A percentile compares a stretch with the other conserved stretches of the same genome.
These are phyloP conservation scores for Tricharina praecox DNA, from an alignment of 495 filamentous ascomycete species.

Conservation along the genomic window DNA sequence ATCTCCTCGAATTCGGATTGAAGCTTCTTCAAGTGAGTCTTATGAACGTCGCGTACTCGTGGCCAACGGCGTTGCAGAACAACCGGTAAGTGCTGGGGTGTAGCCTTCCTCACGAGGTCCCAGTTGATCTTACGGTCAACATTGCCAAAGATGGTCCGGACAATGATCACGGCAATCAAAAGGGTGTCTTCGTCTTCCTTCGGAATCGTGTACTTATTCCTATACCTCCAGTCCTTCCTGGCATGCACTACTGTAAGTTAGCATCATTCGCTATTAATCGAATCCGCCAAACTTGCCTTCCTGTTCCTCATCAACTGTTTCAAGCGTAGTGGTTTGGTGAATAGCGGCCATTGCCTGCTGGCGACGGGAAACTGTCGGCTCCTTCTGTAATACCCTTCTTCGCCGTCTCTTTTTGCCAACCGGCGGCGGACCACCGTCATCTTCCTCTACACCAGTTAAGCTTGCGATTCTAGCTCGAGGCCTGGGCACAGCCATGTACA, in stretches of 20 bases:
- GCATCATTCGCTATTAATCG: background rate
- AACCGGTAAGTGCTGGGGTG: constrained; percentile 42
- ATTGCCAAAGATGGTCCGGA: constrained; percentile 59
- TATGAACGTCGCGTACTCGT: constrained; percentile 39
- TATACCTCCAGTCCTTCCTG: background rate
- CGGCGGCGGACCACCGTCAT: background rate
- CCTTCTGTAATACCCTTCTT: background rate
- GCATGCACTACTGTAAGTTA: background rate
- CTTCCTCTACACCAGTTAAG: background rate
- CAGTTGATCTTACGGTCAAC: constrained; percentile 54
- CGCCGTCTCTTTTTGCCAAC: constrained; percentile 4
- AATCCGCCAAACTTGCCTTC: background rate
- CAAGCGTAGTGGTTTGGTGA: constrained; percentile 12
- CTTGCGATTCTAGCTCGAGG: no score
- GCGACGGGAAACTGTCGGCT: constrained; percentile 13
- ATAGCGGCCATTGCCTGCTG: constrained; percentile 26
- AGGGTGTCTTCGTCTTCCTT: constrained; percentile 31
- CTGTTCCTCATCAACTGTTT: background rate
- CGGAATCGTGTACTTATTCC: constrained; percentile 25
- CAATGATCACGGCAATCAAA: constrained; percentile 53
- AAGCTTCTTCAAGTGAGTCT: constrained; percentile 47
- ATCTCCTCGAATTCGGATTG: constrained; percentile 58
- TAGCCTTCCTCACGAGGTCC: constrained; percentile 47
- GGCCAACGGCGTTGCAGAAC: constrained; percentile 46
- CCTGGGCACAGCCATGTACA: no score